A percentile compares a stretch with the other conserved stretches of the same genome.
These are phyloP conservation scores for Aspergillus hiratsukae DNA, from an alignment of 2,329 filamentous ascomycete genomes.

Conservation along the genomic window DNA sequence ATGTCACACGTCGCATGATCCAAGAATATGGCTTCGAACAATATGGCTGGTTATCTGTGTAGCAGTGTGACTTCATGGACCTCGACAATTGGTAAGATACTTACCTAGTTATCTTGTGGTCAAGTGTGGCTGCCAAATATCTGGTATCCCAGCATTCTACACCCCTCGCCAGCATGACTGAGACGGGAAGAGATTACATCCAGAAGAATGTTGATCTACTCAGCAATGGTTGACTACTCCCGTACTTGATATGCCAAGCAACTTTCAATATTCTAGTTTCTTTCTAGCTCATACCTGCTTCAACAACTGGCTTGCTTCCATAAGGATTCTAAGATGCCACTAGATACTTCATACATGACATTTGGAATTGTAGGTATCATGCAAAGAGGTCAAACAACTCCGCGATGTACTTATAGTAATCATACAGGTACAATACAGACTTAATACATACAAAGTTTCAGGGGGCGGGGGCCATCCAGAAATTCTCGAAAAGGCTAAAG, in stretches of 20 bases:
- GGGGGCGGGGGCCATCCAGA: constrained; percentile 13
- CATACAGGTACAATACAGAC: neutral
- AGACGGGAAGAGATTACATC: neutral
- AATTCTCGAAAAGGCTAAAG: neutral
- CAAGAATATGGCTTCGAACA: neutral
- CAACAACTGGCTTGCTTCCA: neutral
- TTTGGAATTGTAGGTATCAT: neutral
- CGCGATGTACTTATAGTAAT: neutral
- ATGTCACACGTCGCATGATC: neutral
- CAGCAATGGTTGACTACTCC: neutral
- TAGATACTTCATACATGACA: neutral
- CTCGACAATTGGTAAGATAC: neutral
- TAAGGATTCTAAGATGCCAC: neutral
- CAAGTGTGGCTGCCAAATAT: neutral
- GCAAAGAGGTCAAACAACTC: neutral
- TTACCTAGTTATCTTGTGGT: neutral
- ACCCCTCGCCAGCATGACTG: constrained; percentile 17
- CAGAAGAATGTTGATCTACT: constrained; percentile 1
- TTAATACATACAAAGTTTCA: constrained; percentile 4
- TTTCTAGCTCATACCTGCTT: neutral
- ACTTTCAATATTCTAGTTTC: neutral
- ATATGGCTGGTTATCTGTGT: neutral
- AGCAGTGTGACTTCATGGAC: neutral
- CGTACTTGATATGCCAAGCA: neutral
- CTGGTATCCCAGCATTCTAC: constrained; percentile 12